Evolutionary conservation across 2,329 filamentous ascomycete species (phyloP), one percentile per base, ranked within the genome.

Genomic region (Aspergillus pseudonomiae): DNA sequence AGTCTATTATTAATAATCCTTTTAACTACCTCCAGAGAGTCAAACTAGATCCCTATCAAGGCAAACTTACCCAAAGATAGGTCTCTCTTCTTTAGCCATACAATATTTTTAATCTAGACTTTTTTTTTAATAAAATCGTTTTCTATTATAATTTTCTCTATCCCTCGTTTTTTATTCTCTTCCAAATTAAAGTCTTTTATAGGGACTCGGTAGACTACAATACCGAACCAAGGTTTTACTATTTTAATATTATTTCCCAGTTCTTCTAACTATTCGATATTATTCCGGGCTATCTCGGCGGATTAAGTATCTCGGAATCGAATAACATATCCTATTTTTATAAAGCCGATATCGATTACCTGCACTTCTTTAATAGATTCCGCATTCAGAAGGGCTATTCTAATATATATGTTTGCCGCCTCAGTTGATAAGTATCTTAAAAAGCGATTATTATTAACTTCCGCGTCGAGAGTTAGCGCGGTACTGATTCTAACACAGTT

Each of bases 71-170:
- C 69, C 4, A 75, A 34, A 0, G 53, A 36, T 24, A 65, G 70
- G 59, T 72, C 73, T 41, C 58, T 72, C 54, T 62, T 68, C 61
- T 73, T 74, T 4, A 73, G 60, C 71, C 65, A 75, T 50, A 68
- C 66, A 10, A 73, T 59, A 2, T 75, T 67, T 19, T 71, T 61
- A 55, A 76, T 71, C 14, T 61, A 45, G 59, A 69, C 72, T 10
- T 63, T 62, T 30, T 65, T 64, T 1, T 62, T 21, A 1, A 16
- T 12, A 5, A 59, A 48, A n/a, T 57, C 9, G 11, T 46, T 46
- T 12, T 46, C 21, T 12, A 10, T 10, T 10, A 46, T 46, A 10
- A 46, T 46, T 11, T 46, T 46, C 19, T 46, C 43, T 24, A 46
- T 46, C 11, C 43, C 43, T 4, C 26, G 43, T 46, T 46, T 21